phyloP scores from a whole-genome alignment of 2,329 filamentous ascomycete species.

The Cyphellophora attinorum region DNA sequence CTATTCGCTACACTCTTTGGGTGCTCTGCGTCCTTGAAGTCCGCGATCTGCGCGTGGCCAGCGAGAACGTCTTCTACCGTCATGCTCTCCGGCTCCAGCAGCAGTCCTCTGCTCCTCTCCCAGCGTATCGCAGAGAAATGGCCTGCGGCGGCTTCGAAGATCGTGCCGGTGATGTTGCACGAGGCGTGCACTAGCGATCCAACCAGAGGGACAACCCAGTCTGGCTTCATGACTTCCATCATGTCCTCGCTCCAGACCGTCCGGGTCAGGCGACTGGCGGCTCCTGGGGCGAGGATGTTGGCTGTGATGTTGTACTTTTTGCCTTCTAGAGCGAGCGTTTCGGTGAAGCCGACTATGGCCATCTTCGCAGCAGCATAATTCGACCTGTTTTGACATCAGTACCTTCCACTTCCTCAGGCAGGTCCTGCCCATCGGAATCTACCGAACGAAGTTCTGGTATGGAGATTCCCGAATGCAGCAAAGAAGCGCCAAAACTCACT shows the following conservation, averaged over 20 bases:
- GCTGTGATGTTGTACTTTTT: slow-evolving; percentile 93
- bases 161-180: slow-evolving; percentile 78
- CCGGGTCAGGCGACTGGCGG: slow-evolving; percentile 89
- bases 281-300: slow-evolving; percentile 93
- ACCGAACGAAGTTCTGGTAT: no score
- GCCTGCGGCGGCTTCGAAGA: slow-evolving; percentile 90
- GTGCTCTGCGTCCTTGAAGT: slow-evolving; percentile 78
- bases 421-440: no score
- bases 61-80: slow-evolving; percentile 79
- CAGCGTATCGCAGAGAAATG: slow-evolving; percentile 89
- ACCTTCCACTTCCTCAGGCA: no score
- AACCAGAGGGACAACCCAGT: slow-evolving; percentile 91
- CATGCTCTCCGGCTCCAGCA: slow-evolving; percentile 80
- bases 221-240: slow-evolving; percentile 73
- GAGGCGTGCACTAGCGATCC: slow-evolving; percentile 78
- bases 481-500: no score
- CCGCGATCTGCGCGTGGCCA: slow-evolving; percentile 79
- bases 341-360: slow-evolving; percentile 90
- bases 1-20: slow-evolving; percentile 83
- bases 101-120: slow-evolving; percentile 82
- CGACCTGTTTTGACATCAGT: no score
- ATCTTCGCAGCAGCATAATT: slow-evolving; percentile 98
- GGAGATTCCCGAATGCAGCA: no score
- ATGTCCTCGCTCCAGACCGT: slow-evolving; percentile 94
- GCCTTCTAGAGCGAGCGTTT: slow-evolving; percentile 96